These are phyloP conservation scores for Setaria viridis DNA, from an alignment of 202 grass and related monocot species.

Conservation along the genomic window DNA sequence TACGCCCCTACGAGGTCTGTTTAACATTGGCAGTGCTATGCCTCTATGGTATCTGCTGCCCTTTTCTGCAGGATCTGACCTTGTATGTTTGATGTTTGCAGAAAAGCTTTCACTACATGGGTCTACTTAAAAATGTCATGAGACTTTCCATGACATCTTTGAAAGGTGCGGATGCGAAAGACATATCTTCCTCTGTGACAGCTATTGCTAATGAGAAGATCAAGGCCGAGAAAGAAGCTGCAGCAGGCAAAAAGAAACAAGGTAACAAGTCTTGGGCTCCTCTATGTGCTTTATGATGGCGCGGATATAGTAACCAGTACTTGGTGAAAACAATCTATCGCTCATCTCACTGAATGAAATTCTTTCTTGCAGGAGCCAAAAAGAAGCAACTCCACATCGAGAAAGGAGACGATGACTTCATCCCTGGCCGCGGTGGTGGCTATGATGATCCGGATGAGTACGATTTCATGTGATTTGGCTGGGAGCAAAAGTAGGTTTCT, in stretches of 20 bases:
- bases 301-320: neutral
- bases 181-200: conserved; percentile 73
- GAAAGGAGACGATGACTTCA: conserved; percentile 76
- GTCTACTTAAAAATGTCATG: conserved; percentile 83
- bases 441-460: conserved; percentile 75
- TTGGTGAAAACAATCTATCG: neutral
- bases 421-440: conserved; percentile 40
- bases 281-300: neutral
- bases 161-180: conserved; percentile 93
- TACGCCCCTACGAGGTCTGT: conserved; percentile 77
- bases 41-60: neutral
- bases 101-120: conserved; percentile 99
- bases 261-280: conserved; percentile 45
- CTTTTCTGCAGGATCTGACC: conserved; percentile 25
- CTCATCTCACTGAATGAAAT: neutral
- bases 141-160: conserved; percentile 73
- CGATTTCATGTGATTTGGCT: conserved; percentile 85
- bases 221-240: conserved; percentile 93
- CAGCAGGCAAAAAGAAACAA: conserved; percentile 93
- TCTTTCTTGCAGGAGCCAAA: conserved; percentile 61
- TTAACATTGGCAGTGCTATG: neutral
- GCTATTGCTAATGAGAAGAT: conserved; percentile 98
- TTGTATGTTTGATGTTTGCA: conserved; percentile 45
- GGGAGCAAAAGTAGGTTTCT: conserved; percentile 34
- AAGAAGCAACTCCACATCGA: conserved; percentile 96